These are phyloP conservation scores for Cajanus cajan DNA, from an alignment of 306 rosid species.

Conservation along the genomic window DNA sequence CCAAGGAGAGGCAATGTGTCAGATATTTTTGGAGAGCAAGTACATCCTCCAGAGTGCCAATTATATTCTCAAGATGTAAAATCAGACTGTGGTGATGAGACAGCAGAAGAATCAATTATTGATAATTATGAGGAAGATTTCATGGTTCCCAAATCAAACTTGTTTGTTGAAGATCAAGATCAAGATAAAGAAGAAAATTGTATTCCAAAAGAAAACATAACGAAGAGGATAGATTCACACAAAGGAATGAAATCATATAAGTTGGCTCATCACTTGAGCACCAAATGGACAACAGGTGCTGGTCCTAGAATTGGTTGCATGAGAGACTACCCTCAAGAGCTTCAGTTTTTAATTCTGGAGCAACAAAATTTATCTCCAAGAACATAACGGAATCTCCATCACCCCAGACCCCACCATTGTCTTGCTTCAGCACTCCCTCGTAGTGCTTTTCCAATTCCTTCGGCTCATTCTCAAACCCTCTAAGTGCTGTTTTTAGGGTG, in stretches of 20 bases:
- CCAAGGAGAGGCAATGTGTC: conserved; percentile 37
- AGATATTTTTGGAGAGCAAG: conserved; percentile 34
- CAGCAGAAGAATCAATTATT: conserved; percentile 74
- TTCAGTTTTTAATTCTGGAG: conserved; percentile 61
- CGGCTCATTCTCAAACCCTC: not conserved
- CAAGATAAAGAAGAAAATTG: conserved; percentile 38
- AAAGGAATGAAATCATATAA: conserved; percentile 75
- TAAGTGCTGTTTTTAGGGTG: too few species aligned
- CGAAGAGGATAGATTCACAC: conserved; percentile 65
- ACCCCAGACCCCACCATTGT: conserved; percentile 6
- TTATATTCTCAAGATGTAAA: conserved; percentile 19
- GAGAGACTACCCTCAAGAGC: conserved; percentile 87
- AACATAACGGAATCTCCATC: conserved; percentile 26
- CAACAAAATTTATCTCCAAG: conserved; percentile 76
- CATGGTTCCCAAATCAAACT: conserved; percentile 67
- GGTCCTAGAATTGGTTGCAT: conserved; percentile 89
- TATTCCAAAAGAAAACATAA: conserved; percentile 61
- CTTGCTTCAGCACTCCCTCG: conserved; percentile 46
- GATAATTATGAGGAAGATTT: conserved; percentile 70
- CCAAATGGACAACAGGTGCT: conserved; percentile 81
- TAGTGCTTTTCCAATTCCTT: conserved; percentile 26
- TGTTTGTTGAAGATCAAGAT: conserved; percentile 53
- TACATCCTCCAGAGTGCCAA: conserved; percentile 21
- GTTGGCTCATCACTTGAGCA: conserved; percentile 56
- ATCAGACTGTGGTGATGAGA: conserved; percentile 64